A percentile compares a stretch with the other conserved stretches of the same genome.
phyloP scores from a whole-genome alignment of 2,329 filamentous ascomycete genomes.

The Hypoxylon sp. region DNA sequence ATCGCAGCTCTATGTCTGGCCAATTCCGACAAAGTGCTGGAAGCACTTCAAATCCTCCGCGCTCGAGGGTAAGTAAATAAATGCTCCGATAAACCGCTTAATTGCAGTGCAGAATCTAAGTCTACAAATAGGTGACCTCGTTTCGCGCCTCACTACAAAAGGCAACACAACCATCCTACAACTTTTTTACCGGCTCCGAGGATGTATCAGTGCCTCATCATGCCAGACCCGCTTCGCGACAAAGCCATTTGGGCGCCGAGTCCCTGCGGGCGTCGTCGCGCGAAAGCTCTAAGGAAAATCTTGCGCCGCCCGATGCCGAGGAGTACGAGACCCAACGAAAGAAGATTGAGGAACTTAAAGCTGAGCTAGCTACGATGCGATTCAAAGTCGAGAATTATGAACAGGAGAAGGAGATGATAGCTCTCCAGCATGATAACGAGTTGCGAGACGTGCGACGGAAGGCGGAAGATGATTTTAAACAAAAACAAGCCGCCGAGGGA shows the following conservation, averaged over 20 bases:
- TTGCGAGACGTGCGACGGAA: constrained; percentile 83
- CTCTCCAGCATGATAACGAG: constrained; percentile 86
- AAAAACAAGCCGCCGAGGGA: constrained; percentile 71
- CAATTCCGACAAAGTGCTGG: constrained; percentile 51
- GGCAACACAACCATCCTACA: constrained; percentile 69
- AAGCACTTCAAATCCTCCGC: constrained; percentile 45
- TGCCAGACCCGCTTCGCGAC: constrained; percentile 59
- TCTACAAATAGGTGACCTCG: constrained; percentile 58
- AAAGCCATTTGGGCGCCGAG: constrained; percentile 57
- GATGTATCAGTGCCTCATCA: constrained; percentile 54
- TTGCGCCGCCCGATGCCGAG: constrained; percentile 71
- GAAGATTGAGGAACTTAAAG: constrained; percentile 83
- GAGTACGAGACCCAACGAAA: constrained; percentile 71
- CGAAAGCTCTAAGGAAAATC: constrained; percentile 73
- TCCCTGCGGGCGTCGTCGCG: constrained; percentile 65
- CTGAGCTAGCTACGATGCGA: constrained; percentile 87
- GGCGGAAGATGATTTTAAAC: constrained; percentile 88
- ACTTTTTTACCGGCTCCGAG: constrained; percentile 71
- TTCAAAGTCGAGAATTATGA: constrained; percentile 91
- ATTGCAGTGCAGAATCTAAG: constrained; percentile 16
- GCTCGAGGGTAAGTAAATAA: constrained; percentile 54
- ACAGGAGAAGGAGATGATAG: constrained; percentile 86
- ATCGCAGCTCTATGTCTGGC: constrained; percentile 47
- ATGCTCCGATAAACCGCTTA: constrained; percentile 1
- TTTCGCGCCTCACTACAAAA: constrained; percentile 63